Percentiles rank a stretch among this genome's conserved stretches.
phyloP scores from a whole-genome alignment of 108 stramenopile genomes.

The Chaetoceros tenuissimus region DNA sequence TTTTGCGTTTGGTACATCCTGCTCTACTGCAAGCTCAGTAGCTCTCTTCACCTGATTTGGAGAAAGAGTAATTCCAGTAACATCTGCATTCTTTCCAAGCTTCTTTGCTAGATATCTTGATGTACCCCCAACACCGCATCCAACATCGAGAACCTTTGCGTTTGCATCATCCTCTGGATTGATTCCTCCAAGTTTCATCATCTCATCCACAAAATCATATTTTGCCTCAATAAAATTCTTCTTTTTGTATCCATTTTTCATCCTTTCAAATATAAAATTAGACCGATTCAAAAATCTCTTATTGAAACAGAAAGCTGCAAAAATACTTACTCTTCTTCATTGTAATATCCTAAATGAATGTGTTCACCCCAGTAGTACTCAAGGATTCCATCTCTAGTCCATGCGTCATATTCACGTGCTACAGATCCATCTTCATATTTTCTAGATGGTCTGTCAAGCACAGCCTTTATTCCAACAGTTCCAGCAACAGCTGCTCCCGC shows the following conservation, averaged over 20 bases:
- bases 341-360: slow-evolving; percentile 96
- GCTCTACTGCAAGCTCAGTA: slow-evolving; percentile 82
- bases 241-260: slow-evolving; percentile 60
- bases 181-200: slow-evolving; percentile 90
- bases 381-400: slow-evolving; percentile 91
- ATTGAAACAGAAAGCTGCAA: slow-evolving; percentile 9
- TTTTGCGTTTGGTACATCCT: slow-evolving; percentile 69
- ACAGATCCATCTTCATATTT: slow-evolving; percentile 71
- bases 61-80: slow-evolving; percentile 91
- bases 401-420: slow-evolving; percentile 85
- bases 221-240: slow-evolving; percentile 92
- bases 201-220: slow-evolving; percentile 95
- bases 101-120: slow-evolving; percentile 85
- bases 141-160: slow-evolving; percentile 91
- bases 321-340: slow-evolving; percentile 27
- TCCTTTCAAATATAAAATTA: slow-evolving; percentile 7
- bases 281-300: neutral
- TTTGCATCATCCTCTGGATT: slow-evolving; percentile 29
- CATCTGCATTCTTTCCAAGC: slow-evolving; percentile 59
- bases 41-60: slow-evolving; percentile 90
- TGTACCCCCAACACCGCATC: slow-evolving; percentile 96
- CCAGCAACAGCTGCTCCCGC: slow-evolving; percentile 49
- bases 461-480: slow-evolving; percentile 49
- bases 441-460: slow-evolving; percentile 72
- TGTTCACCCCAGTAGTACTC: slow-evolving; percentile 99